Evolutionary conservation across 495 filamentous ascomycete genomes (phyloP).

Genomic region (Penicillium salamii): DNA sequence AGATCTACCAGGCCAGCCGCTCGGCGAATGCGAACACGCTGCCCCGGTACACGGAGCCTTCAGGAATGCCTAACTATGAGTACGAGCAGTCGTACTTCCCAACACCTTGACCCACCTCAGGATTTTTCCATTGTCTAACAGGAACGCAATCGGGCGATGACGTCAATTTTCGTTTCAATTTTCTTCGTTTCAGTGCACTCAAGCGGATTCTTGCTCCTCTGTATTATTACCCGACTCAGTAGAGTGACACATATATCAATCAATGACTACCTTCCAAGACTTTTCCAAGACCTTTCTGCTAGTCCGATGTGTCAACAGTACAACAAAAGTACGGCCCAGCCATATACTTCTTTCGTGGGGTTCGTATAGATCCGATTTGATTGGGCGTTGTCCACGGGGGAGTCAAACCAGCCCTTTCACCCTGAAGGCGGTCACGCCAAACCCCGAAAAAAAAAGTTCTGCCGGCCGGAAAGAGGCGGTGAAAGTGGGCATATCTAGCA

Average conservation of each 20-base stretch:
- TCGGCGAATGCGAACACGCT: neutral
- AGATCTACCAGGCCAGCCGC: neutral
- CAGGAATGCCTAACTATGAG: neutral
- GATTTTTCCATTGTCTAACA: slow-evolving; percentile 5
- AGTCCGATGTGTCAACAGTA: too few species aligned
- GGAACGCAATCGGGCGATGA: slow-evolving; percentile 3
- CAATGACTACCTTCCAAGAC: too few species aligned
- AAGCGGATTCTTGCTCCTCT: too few species aligned
- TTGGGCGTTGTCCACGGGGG: neutral
- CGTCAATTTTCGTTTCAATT: slow-evolving; percentile 11
- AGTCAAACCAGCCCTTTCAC: neutral
- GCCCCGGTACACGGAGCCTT: neutral
- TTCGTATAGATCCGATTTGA: too few species aligned
- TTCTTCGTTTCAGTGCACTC: neutral
- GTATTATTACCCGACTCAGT: too few species aligned
- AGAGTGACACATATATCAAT: too few species aligned
- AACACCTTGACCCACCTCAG: neutral
- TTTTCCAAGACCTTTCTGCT: too few species aligned
- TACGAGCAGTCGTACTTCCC: too few species aligned
- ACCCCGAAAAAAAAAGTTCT: slow-evolving; percentile 16
- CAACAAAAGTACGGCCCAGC: too few species aligned
- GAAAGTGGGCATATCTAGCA: slow-evolving; percentile 29
- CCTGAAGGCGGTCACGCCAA: slow-evolving; percentile 14
- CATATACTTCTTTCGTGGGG: too few species aligned
- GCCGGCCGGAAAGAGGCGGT: slow-evolving; percentile 29